These are phyloP conservation scores for Fusarium chaquense DNA, from an alignment of 2,329 filamentous ascomycete genomes.

Conservation along the genomic window DNA sequence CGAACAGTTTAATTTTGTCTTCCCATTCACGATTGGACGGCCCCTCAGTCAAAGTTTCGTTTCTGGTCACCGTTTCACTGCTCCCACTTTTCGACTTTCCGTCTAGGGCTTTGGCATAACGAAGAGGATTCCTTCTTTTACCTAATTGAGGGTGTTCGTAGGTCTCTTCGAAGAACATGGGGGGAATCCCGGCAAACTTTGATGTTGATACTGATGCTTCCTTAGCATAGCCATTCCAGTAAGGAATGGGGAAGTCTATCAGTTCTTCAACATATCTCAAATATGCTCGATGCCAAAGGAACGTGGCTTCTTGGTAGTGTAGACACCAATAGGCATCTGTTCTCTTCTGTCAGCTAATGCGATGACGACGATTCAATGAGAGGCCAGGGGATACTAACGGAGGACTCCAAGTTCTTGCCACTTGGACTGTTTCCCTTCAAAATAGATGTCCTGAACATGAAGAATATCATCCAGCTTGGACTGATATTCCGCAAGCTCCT, in stretches of 20 bases:
- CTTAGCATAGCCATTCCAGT: not conserved
- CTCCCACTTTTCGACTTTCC: not conserved
- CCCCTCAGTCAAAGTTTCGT: not conserved
- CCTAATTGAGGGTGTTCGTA: not conserved
- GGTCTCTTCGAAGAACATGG: not conserved
- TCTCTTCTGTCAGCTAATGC: accelerated
- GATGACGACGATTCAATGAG: not conserved
- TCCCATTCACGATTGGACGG: not conserved
- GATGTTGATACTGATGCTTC: not conserved
- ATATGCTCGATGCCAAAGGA: constrained; percentile 2
- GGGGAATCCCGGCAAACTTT: not conserved
- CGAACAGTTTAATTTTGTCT: not conserved
- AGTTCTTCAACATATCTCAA: not conserved
- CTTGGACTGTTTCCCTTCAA: not conserved
- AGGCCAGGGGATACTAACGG: not conserved
- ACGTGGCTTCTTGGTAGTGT: not conserved
- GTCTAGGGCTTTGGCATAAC: not conserved
- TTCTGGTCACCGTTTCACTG: not conserved
- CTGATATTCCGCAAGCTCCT: not conserved
- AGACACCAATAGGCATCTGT: not conserved
- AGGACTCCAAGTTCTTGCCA: not conserved
- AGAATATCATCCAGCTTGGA: constrained; percentile 1
- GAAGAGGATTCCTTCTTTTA: not conserved
- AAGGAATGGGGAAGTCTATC: not conserved
- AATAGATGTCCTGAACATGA: not conserved